phyloP scores from a whole-genome alignment of 108 stramenopile species.

The Cylindrotheca closterium region DNA sequence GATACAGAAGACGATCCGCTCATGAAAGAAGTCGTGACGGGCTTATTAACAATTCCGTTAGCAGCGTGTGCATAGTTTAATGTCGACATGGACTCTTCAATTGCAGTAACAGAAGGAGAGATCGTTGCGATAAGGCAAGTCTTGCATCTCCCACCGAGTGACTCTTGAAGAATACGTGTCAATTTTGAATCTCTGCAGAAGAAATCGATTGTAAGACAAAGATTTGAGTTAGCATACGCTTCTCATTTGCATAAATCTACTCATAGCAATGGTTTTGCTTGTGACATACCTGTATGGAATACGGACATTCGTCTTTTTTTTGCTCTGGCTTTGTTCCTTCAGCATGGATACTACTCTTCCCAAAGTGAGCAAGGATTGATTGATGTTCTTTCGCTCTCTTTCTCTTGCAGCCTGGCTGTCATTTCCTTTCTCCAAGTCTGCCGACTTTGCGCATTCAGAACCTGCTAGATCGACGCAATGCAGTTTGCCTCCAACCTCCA shows the following conservation, averaged over 20 bases:
- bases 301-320: constrained; percentile 18
- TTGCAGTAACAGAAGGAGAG: constrained; percentile 77
- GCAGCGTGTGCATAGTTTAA: constrained; percentile 92
- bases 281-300: constrained; percentile 19
- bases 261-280: too few relatives aligned
- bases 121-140: constrained; percentile 92
- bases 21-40: constrained; percentile 63
- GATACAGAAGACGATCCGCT: constrained; percentile 16
- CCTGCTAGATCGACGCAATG: constrained; percentile 95
- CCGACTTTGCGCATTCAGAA: constrained; percentile 69
- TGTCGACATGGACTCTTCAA: constrained; percentile 91
- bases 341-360: constrained; percentile 71
- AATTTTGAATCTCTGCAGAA: constrained; percentile 92
- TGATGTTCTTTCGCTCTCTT: constrained; percentile 76
- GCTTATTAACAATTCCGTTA: constrained; percentile 78
- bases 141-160: constrained; percentile 91
- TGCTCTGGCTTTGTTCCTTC: constrained; percentile 57
- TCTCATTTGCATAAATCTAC: too few relatives aligned
- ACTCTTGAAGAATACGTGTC: constrained; percentile 92
- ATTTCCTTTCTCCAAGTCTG: constrained; percentile 41
- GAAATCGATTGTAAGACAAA: constrained; percentile 10
- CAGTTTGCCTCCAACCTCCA: constrained; percentile 84
- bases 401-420: constrained; percentile 57
- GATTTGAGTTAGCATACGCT: too few relatives aligned
- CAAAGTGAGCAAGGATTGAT: constrained; percentile 69